A percentile compares a stretch with the other conserved stretches of the same genome.
These are phyloP conservation scores for Fusarium tupiense DNA, from an alignment of 2,329 filamentous ascomycete genomes.

Conservation along the genomic window DNA sequence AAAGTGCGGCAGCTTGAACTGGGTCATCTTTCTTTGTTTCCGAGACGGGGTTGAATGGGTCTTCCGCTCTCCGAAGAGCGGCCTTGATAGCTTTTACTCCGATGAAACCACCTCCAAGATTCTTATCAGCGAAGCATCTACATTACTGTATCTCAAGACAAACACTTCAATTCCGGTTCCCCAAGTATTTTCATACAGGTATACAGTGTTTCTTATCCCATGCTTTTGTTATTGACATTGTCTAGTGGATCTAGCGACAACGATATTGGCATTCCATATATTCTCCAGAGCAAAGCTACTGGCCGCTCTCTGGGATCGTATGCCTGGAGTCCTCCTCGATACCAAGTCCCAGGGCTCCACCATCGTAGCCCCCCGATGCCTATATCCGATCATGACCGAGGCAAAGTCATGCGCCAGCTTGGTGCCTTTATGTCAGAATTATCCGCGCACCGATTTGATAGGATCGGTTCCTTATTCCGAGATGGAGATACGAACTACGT, in stretches of 20 bases:
- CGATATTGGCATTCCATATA: neutral
- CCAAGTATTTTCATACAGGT: neutral
- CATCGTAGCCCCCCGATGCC: neutral
- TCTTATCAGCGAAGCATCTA: neutral
- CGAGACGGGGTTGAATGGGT: neutral
- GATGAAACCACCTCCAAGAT: neutral
- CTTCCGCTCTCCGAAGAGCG: rapidly evolving
- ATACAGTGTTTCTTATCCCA: rapidly evolving
- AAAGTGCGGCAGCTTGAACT: neutral
- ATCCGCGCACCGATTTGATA: neutral
- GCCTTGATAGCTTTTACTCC: rapidly evolving
- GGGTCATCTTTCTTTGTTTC: neutral
- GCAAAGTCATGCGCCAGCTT: neutral
- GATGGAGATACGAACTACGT: neutral
- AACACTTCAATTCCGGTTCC: neutral
- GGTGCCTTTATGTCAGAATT: neutral
- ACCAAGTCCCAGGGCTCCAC: neutral
- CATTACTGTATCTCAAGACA: neutral
- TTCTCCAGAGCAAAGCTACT: neutral
- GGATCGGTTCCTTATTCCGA: neutral
- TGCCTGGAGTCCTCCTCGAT: neutral
- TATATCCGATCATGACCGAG: neutral
- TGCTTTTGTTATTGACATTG: rapidly evolving
- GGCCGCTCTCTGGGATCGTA: neutral
- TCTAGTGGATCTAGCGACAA: neutral